Evolutionary conservation across 1,284 basidiomycete genomes (phyloP).

Genomic region (Ceratobasidium sp.): DNA sequence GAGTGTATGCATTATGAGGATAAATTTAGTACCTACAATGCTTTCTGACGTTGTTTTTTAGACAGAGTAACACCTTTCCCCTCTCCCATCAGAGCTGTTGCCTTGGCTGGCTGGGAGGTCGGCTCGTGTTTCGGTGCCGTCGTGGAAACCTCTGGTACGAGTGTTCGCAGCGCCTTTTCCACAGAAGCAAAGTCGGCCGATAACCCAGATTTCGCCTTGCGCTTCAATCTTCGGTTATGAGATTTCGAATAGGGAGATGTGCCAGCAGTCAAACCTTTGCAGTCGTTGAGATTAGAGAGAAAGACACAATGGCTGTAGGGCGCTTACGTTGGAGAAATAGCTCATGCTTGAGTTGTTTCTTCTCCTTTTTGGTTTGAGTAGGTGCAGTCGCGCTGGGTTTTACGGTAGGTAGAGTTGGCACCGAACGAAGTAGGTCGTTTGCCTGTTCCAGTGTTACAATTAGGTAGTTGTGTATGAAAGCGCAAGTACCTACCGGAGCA

Average conservation of each 20-base stretch:
- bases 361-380: constrained; percentile 71
- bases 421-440: constrained; percentile 58
- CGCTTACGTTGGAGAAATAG: constrained; percentile 70
- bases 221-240: constrained; percentile 74
- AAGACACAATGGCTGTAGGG: not conserved
- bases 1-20: constrained; percentile 19
- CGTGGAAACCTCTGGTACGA: constrained; percentile 61
- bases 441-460: constrained; percentile 53
- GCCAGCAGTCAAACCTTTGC: constrained; percentile 65
- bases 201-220: constrained; percentile 74
- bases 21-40: constrained; percentile 66
- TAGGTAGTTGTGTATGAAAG: not conserved
- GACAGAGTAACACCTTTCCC: constrained; percentile 70
- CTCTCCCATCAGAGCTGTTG: constrained; percentile 69
- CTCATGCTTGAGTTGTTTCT: constrained; percentile 71
- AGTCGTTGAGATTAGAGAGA: not conserved
- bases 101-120: constrained; percentile 46
- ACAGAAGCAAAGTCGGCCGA: constrained; percentile 54
- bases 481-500: not conserved
- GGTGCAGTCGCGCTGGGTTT: constrained; percentile 49
- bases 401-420: constrained; percentile 44
- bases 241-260: constrained; percentile 77
- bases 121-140: constrained; percentile 57
- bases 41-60: constrained; percentile 71
- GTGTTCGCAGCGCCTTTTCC: constrained; percentile 16